Evolutionary conservation across 1,284 basidiomycete genomes (phyloP).

Genomic region (Fistulina hepatica): DNA sequence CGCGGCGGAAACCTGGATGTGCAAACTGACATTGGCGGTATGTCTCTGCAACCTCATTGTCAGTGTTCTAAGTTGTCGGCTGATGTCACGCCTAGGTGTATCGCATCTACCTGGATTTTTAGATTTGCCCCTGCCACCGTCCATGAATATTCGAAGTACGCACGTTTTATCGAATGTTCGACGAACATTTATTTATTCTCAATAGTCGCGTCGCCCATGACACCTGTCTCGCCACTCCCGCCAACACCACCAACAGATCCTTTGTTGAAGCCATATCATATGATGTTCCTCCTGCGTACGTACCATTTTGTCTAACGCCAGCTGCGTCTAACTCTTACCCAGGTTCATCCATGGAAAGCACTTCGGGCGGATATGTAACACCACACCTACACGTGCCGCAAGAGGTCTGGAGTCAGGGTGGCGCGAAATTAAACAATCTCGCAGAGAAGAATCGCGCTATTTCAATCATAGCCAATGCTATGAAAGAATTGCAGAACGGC

Average conservation of each 20-base stretch:
- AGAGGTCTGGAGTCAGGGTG: conserved; percentile 84
- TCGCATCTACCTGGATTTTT: too few relatives aligned
- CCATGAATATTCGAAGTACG: conserved; percentile 29
- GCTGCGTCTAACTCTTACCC: too few relatives aligned
- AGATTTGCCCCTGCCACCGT: conserved; percentile 40
- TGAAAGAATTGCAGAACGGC: conserved; percentile 62
- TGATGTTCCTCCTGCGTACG: conserved; percentile 70
- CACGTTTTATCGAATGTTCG: conserved; percentile 41
- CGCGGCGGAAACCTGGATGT: too few relatives aligned
- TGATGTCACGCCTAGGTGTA: too few relatives aligned
- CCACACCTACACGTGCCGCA: conserved; percentile 79
- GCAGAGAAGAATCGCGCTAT: conserved; percentile 82
- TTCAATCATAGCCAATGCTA: conserved; percentile 61
- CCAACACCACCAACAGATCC: conserved; percentile 58
- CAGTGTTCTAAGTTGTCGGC: too few relatives aligned
- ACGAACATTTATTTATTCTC: too few relatives aligned
- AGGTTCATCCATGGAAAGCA: conserved; percentile 82
- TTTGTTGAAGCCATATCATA: conserved; percentile 80
- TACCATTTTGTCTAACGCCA: too few relatives aligned
- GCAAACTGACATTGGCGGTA: too few relatives aligned
- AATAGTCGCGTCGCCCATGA: conserved; percentile 33
- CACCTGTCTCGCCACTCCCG: conserved; percentile 66
- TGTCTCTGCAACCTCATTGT: too few relatives aligned
- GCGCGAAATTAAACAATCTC: conserved; percentile 71
- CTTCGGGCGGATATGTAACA: conserved; percentile 81